A percentile compares a stretch with the other conserved stretches of the same genome.
Evolutionary conservation across 2,329 filamentous ascomycete genomes (phyloP).

Genomic region (Diaporthe humulicola): DNA sequence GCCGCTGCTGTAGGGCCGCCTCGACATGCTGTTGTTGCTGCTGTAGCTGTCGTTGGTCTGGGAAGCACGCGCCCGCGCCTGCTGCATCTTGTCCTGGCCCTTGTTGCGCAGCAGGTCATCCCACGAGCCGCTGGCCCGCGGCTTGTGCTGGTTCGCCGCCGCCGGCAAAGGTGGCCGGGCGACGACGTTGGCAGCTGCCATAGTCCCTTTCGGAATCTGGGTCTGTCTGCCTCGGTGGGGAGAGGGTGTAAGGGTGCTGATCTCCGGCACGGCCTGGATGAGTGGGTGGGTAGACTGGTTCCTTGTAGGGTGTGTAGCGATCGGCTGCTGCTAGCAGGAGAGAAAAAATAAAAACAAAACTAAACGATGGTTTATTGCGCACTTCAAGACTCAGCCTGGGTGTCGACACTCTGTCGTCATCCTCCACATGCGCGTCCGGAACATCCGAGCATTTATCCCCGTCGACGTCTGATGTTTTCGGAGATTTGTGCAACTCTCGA

Average conservation of each 20-base stretch:
- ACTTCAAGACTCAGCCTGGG: conserved; percentile 13
- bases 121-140: conserved; percentile 37
- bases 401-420: conserved; percentile 31
- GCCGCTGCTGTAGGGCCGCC: conserved; percentile 32
- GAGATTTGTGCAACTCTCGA: background rate
- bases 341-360: background rate
- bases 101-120: conserved; percentile 38
- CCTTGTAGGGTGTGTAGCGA: background rate
- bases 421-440: conserved; percentile 11
- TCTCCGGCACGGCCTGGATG: background rate
- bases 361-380: background rate
- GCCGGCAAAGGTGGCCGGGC: conserved; percentile 18
- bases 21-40: background rate
- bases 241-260: background rate
- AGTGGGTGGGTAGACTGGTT: background rate
- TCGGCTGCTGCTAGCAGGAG: too few relatives aligned
- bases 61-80: conserved; percentile 24
- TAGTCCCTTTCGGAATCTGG: background rate
- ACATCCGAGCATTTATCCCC: conserved; percentile 17
- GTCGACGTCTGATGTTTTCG: background rate
- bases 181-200: conserved; percentile 35
- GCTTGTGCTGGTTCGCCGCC: conserved; percentile 8
- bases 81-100: conserved; percentile 33
- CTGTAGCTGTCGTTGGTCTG: conserved; percentile 3
- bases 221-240: background rate